Evolutionary conservation across 352 stramenopile genomes (phyloP), one percentile per base, ranked within the genome.

Genomic region (Phytophthora litchii): DNA sequence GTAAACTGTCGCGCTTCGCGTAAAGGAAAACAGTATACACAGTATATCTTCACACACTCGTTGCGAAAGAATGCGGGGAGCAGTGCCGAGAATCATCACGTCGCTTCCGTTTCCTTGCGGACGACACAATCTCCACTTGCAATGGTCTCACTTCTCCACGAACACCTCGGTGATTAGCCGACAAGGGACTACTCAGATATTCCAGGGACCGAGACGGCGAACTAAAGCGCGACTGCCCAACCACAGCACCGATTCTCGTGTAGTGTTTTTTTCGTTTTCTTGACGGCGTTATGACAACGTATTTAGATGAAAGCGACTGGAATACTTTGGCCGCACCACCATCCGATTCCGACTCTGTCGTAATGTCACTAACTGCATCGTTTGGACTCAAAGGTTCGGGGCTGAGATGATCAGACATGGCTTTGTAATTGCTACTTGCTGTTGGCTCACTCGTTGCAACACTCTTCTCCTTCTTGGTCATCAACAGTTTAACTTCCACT

Each of bases 301-400:
- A 46, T 2, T 37, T 68, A 1, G 57, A n/a, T 4, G 48, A 45
- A 31, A 65, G 61, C 2, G 55, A 41, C 38, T 62, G 49, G 20
- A 61, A 61, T 42, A 54, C 25, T 41, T 55, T 58, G n/a, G 31
- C 55, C 10, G 40, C 54, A 35, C 58, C 53, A 45, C 64, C 53
- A 17, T 76, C 63, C 7, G 59, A 76, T 43, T 76, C 68, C 2
- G 60, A 60, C 41, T 76, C 64, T 2, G 64, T 76, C 16, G 64
- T 55, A 20, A 60, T 68, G 11, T 57, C 64, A 48, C 51, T 71
- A 29, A 69, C 54, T 14, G 14, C 38, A 48, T 61, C 50, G 8
- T 49, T 55, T 19, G 51, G 21, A 14, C 37, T 59, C 20, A 25
- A 11, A 0, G 65, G 21, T 13, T 54, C 47, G 4, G 43, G 23